Evolutionary conservation across 2,329 filamentous ascomycete genomes (phyloP).

Genomic region (Colletotrichum endophyticum): DNA sequence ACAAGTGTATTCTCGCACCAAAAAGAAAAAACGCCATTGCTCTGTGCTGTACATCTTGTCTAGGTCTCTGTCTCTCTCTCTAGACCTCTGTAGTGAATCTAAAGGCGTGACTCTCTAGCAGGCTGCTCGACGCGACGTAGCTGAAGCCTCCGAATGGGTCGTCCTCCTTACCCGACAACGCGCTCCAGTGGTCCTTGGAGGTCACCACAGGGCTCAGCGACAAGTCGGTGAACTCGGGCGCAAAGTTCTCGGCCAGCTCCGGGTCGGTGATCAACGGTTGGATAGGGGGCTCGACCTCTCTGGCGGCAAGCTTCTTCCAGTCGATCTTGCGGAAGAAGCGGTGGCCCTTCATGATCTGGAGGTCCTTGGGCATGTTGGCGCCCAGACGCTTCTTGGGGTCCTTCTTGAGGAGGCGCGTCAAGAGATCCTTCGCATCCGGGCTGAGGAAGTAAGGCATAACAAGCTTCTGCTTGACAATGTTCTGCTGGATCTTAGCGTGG

Average conservation of each 20-base stretch:
- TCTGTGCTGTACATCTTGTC: neutral
- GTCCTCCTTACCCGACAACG: slow-evolving; percentile 35
- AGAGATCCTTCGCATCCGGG: slow-evolving; percentile 90
- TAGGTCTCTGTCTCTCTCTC: neutral
- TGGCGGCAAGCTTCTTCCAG: slow-evolving; percentile 84
- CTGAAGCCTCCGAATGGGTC: slow-evolving; percentile 69
- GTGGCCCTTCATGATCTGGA: slow-evolving; percentile 85
- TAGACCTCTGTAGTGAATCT: slow-evolving; percentile 23
- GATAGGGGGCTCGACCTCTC: slow-evolving; percentile 88
- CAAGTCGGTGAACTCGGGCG: slow-evolving; percentile 87
- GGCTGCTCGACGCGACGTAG: slow-evolving; percentile 64
- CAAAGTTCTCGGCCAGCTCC: slow-evolving; percentile 95
- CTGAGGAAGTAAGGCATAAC: slow-evolving; percentile 88
- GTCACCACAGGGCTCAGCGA: slow-evolving; percentile 75
- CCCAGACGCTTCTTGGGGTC: slow-evolving; percentile 91
- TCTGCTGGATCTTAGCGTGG: slow-evolving; percentile 93
- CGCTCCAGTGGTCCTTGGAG: slow-evolving; percentile 45
- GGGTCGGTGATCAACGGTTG: slow-evolving; percentile 94
- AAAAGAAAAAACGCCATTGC: neutral
- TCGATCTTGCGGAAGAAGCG: slow-evolving; percentile 97
- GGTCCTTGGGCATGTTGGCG: slow-evolving; percentile 85
- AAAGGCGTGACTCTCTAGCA: slow-evolving; percentile 56
- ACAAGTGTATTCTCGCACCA: neutral
- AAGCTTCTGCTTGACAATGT: slow-evolving; percentile 93
- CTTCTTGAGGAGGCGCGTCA: slow-evolving; percentile 88